phyloP scores from a whole-genome alignment of 2,329 filamentous ascomycete genomes.

The Clarireedia monteithiana region DNA sequence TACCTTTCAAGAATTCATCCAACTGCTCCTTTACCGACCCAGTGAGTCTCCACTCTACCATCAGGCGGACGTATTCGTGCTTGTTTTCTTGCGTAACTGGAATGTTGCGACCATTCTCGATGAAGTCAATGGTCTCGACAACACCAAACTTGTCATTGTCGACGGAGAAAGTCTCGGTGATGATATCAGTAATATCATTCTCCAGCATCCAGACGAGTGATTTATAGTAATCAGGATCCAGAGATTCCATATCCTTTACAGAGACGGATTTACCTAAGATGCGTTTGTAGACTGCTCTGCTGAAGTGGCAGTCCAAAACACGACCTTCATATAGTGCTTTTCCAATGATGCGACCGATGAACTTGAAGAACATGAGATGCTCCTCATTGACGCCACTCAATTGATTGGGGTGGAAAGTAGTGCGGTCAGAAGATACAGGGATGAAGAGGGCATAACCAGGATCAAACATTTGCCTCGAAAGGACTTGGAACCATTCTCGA shows the following conservation, averaged over 20 bases:
- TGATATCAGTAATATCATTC: slow-evolving; percentile 92
- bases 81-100: slow-evolving; percentile 97
- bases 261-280: slow-evolving; percentile 93
- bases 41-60: slow-evolving; percentile 89
- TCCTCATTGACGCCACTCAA: slow-evolving; percentile 90
- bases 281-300: slow-evolving; percentile 94
- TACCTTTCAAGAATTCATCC: slow-evolving; percentile 81
- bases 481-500: slow-evolving; percentile 97
- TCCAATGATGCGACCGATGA: slow-evolving; percentile 96
- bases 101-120: slow-evolving; percentile 82
- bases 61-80: slow-evolving; percentile 89
- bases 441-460: slow-evolving; percentile 95
- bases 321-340: slow-evolving; percentile 96
- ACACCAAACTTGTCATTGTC: slow-evolving; percentile 93
- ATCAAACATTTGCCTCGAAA: slow-evolving; percentile 97
- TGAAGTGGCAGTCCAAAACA: slow-evolving; percentile 97
- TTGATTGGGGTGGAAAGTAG: slow-evolving; percentile 97
- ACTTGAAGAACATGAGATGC: slow-evolving; percentile 97
- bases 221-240: slow-evolving; percentile 98
- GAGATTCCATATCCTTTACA: slow-evolving; percentile 98
- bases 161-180: slow-evolving; percentile 91
- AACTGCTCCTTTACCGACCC: slow-evolving; percentile 92
- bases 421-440: slow-evolving; percentile 92
- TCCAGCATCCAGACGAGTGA: slow-evolving; percentile 97
- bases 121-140: slow-evolving; percentile 77